A percentile compares a stretch with the other conserved stretches of the same genome.
Conservation (phyloP, 306 rosid species). For the Parietaria judaica region DNA sequence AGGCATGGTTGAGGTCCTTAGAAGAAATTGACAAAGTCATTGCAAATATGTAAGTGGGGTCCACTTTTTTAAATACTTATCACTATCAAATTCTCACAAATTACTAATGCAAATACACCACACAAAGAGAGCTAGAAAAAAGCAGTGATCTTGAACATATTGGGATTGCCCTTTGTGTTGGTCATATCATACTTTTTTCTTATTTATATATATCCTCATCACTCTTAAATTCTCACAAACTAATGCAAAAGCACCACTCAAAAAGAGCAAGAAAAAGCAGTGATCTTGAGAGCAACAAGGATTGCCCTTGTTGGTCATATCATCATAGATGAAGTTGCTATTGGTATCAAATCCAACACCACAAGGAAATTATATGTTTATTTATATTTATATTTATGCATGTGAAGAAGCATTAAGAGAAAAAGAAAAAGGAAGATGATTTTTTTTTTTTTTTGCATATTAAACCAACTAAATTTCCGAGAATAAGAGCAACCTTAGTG, state of each 20-base stretch:
- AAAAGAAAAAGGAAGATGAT: background rate
- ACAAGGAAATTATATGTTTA: background rate
- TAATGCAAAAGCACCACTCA: background rate
- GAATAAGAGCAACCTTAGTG: too few species aligned
- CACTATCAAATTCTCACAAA: constrained; percentile 7
- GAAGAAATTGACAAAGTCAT: constrained; percentile 25
- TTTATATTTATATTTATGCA: background rate
- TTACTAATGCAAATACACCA: background rate
- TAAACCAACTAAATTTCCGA: background rate
- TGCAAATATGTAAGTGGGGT: constrained; percentile 19
- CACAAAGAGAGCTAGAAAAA: background rate
- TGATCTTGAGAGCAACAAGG: background rate
- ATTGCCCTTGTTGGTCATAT: background rate
- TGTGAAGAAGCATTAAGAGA: constrained; percentile 3
- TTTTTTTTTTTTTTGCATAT: background rate
- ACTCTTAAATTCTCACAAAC: constrained; percentile 8
- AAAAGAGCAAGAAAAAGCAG: background rate
- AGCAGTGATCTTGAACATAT: background rate
- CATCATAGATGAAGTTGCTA: background rate
- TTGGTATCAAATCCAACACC: background rate
- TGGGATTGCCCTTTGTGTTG: too few species aligned
- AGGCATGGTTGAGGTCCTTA: constrained; percentile 40
- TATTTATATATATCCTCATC: background rate
- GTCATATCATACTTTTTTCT: background rate
- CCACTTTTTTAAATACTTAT: background rate